Conservation (phyloP, 768 basidiomycete species). For the Coprinellus micaceus region DNA sequence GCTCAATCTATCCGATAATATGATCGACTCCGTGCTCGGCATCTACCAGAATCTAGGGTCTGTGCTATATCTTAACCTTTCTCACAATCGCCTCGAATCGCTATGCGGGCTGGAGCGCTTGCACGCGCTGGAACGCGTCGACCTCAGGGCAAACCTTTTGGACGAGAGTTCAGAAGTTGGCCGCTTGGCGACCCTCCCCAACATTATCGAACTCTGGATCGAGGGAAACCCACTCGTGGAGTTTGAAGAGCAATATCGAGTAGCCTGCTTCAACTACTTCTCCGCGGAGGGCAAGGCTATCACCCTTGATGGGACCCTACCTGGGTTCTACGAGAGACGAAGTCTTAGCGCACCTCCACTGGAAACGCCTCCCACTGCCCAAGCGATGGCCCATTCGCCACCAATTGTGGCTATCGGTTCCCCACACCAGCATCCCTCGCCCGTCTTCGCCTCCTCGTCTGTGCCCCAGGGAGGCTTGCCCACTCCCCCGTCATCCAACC, state of each 20-base stretch:
- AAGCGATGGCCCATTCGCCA: constrained; percentile 53
- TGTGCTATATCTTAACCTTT: constrained; percentile 73
- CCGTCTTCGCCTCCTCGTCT: constrained; percentile 18
- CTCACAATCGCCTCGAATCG: constrained; percentile 88
- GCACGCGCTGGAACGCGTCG: constrained; percentile 76
- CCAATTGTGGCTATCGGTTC: constrained; percentile 61
- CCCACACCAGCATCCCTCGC: constrained; percentile 27
- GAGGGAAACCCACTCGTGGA: constrained; percentile 81
- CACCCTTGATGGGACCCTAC: constrained; percentile 67
- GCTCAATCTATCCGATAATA: constrained; percentile 96
- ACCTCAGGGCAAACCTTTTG: constrained; percentile 75
- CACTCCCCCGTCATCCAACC: constrained; percentile 37
- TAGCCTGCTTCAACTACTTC: constrained; percentile 81
- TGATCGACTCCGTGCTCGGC: constrained; percentile 92
- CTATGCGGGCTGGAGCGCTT: constrained; percentile 94
- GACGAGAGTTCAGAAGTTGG: constrained; percentile 85
- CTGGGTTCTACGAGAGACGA: constrained; percentile 69
- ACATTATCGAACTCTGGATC: constrained; percentile 77
- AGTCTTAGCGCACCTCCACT: constrained; percentile 47
- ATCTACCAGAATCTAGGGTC: constrained; percentile 81
- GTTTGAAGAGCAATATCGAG: constrained; percentile 67
- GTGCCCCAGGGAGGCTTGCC: constrained; percentile 16
- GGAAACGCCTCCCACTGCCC: constrained; percentile 50
- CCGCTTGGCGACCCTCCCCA: constrained; percentile 73
- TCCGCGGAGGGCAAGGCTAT: constrained; percentile 78